phyloP scores from a whole-genome alignment of 2,329 filamentous ascomycete genomes.

The Colletotrichum shisoi region DNA sequence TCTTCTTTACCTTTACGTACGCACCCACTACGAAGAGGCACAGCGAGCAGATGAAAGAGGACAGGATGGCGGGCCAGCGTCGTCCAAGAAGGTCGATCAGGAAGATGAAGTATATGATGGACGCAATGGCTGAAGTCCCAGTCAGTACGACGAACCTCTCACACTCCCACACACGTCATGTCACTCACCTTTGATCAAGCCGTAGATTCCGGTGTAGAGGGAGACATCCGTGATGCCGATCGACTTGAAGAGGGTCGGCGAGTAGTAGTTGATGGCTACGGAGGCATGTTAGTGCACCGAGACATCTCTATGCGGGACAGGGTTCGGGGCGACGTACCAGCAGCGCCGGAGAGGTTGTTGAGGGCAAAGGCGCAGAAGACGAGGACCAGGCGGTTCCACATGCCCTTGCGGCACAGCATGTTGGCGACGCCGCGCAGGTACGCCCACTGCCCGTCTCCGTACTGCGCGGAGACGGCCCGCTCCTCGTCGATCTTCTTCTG shows the following conservation, averaged over 20 bases:
- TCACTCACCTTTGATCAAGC: slow-evolving; percentile 50
- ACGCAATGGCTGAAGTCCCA: slow-evolving; percentile 45
- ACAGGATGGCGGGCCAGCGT: slow-evolving; percentile 55
- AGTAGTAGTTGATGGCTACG: slow-evolving; percentile 55
- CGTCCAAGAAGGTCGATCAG: slow-evolving; percentile 53
- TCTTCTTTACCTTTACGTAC: slow-evolving; percentile 56
- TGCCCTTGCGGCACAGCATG: slow-evolving; percentile 50
- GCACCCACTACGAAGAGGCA: slow-evolving; percentile 62
- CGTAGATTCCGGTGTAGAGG: slow-evolving; percentile 62
- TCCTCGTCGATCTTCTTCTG: slow-evolving; percentile 49
- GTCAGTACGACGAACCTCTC: neutral
- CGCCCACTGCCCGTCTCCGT: slow-evolving; percentile 47
- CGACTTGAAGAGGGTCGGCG: slow-evolving; percentile 49
- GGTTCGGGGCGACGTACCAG: neutral
- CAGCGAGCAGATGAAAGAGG: slow-evolving; percentile 56
- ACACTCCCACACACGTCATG: too few relatives aligned
- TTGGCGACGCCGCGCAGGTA: slow-evolving; percentile 48
- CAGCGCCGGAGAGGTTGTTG: slow-evolving; percentile 51
- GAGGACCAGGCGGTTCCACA: slow-evolving; percentile 51
- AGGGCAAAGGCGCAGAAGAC: slow-evolving; percentile 51
- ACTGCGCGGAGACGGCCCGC: slow-evolving; percentile 45
- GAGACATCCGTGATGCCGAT: slow-evolving; percentile 56
- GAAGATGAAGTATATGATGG: slow-evolving; percentile 52
- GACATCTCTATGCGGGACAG: neutral
- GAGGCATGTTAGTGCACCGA: neutral